Evolutionary conservation across 305 asterid genomes (phyloP).

Genomic region (Petunia hybrid): DNA sequence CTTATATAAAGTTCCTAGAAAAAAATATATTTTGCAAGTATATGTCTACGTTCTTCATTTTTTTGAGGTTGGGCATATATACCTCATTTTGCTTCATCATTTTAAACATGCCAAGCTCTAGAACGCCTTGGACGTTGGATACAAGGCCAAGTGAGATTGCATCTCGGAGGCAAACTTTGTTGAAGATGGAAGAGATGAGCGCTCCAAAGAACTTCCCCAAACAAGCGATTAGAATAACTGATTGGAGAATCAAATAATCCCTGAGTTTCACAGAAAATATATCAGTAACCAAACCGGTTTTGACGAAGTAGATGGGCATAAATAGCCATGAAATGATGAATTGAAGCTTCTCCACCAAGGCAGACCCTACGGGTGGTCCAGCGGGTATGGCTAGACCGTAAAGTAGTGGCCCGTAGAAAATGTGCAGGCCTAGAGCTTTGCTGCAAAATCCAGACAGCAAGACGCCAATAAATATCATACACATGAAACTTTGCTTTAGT

Average conservation of each 20-base stretch:
- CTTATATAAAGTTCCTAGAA: neutral
- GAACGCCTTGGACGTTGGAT: constrained; percentile 46
- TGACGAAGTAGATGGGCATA: constrained; percentile 51
- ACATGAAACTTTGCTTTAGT: constrained; percentile 39
- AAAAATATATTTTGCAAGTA: neutral
- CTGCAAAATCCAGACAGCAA: constrained; percentile 39
- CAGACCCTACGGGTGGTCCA: constrained; percentile 51
- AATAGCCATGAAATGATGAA: constrained; percentile 41
- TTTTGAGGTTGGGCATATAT: too few species aligned
- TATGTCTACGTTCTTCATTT: neutral
- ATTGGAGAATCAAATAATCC: constrained; percentile 35
- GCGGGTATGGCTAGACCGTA: constrained; percentile 44
- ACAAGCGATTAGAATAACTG: constrained; percentile 39
- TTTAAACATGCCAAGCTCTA: constrained; percentile 44
- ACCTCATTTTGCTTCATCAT: constrained; percentile 42
- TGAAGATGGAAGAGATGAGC: constrained; percentile 30
- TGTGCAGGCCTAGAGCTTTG: constrained; percentile 40
- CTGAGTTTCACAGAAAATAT: constrained; percentile 31
- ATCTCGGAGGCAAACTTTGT: constrained; percentile 37
- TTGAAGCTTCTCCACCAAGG: constrained; percentile 46
- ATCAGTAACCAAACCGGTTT: constrained; percentile 44
- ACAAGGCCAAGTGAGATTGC: constrained; percentile 43
- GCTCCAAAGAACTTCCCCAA: constrained; percentile 49
- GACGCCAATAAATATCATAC: constrained; percentile 36
- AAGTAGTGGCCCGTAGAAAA: constrained; percentile 41